A percentile compares a stretch with the other conserved stretches of the same genome.
Evolutionary conservation across 2,329 filamentous ascomycete species (phyloP).

Genomic region (Aureobasidium vineae): DNA sequence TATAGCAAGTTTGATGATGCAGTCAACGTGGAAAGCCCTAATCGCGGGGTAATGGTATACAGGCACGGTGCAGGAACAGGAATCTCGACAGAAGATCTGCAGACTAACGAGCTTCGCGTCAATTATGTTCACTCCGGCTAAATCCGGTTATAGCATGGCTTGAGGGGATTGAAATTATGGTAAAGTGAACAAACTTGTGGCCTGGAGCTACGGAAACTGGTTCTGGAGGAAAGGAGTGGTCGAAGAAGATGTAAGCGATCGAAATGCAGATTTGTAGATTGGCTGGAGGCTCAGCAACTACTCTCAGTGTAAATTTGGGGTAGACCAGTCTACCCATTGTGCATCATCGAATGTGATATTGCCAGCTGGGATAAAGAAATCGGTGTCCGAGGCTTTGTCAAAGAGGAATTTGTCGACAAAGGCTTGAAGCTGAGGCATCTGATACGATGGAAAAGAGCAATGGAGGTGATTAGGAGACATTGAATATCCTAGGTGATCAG

Average conservation of each 20-base stretch:
- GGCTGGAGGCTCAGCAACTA: not conserved
- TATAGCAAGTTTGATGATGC: not conserved
- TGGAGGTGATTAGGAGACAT: slow-evolving; percentile 56
- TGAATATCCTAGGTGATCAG: slow-evolving; percentile 58
- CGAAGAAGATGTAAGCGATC: not conserved
- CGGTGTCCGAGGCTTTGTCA: slow-evolving; percentile 36
- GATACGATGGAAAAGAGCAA: slow-evolving; percentile 55
- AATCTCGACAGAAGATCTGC: not conserved
- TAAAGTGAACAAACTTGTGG: not conserved
- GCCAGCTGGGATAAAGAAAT: slow-evolving; percentile 34
- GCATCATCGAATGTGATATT: slow-evolving; percentile 39
- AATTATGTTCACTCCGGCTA: not conserved
- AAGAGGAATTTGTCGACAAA: slow-evolving; percentile 59
- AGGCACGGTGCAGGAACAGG: not conserved
- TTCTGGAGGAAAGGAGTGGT: not conserved
- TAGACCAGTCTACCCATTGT: slow-evolving; percentile 23
- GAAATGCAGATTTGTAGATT: too few species aligned
- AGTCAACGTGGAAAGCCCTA: not conserved
- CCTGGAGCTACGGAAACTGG: not conserved
- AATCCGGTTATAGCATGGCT: slow-evolving; percentile 5
- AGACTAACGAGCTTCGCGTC: not conserved
- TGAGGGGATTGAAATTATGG: not conserved
- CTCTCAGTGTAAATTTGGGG: slow-evolving; percentile 7
- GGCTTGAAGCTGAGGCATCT: slow-evolving; percentile 53
- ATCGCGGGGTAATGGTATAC: slow-evolving; percentile 4